Evolutionary conservation across 2,329 filamentous ascomycete species (phyloP), one percentile per base, ranked within the genome.

Genomic region (Talaromyces sp.): DNA sequence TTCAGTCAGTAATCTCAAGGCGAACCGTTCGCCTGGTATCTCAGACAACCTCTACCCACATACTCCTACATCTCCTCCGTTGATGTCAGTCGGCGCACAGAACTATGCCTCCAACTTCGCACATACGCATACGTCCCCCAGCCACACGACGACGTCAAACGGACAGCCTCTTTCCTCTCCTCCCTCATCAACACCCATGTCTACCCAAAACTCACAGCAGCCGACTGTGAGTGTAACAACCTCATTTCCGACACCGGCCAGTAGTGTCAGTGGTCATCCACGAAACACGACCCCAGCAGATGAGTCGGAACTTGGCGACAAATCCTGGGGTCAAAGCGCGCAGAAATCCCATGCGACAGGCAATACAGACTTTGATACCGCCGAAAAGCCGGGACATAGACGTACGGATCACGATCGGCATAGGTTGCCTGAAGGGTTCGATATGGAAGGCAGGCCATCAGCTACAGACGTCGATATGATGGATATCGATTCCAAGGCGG

Each of bases 41-140:
- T 70, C 73, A 61, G 73, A 70, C 69, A 75, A 74, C 65, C 72
- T 74, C 63, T 73, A 72, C 37, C 76, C 76, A 41, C 75, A 77
- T 66, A 76, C 76, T 43, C 76, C 76, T 68, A 78, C 75, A 72
- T 81, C 79, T 67, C 76, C 78, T 79, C 77, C 78, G 75, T 82
- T 80, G 76, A 83, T 83, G 81, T 82, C 80, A 76, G 78, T 81
- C 73, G 79, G 78, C 71, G 76, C 80, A 72, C 78, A 78, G 73
- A 81, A 77, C 71, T 78, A 83, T 83, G 81, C 76, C 75, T 76
- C 78, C 71, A 74, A 75, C 70, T 77, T 80, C 73, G 73, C 75
- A 74, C 75, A 79, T 70, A 73, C 76, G 72, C 78, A 81, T 73
- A 74, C 78, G 72, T 80, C 80, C 74, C 76, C 79, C 68, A 76